These are phyloP conservation scores for Salix koriyanagi DNA, from an alignment of 345 rosid genomes.

Conservation along the genomic window DNA sequence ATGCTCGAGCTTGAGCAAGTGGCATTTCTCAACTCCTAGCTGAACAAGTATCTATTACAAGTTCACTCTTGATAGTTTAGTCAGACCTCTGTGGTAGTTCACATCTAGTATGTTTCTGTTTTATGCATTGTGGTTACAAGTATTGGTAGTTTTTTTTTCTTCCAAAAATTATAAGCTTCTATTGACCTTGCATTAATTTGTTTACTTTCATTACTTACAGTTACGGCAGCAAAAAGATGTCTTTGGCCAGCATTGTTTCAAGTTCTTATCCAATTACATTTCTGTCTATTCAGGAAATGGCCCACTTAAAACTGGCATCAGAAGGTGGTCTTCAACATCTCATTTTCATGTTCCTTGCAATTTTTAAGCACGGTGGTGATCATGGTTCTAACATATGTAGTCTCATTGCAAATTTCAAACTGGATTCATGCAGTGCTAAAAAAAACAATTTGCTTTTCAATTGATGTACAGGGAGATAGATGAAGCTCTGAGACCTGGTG, in stretches of 20 bases:
- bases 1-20: no score
- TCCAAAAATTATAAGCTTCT: no score
- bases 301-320: conserved; percentile 68
- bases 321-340: conserved; percentile 42
- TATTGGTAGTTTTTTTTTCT: no score
- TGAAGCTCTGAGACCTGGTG: conserved; percentile 84
- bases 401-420: background rate
- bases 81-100: no score
- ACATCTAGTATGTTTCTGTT: no score
- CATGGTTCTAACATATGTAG: background rate
- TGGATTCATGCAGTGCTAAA: background rate
- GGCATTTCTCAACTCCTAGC: no score
- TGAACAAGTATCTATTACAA: no score
- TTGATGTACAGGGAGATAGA: conserved; percentile 68
- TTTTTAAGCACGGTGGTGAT: background rate
- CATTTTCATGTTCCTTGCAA: background rate
- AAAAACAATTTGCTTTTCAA: conserved; percentile 7
- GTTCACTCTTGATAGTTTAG: no score
- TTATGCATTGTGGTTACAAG: no score
- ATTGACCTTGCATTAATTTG: background rate
- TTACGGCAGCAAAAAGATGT: conserved; percentile 74
- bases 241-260: conserved; percentile 66
- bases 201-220: conserved; percentile 37
- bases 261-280: conserved; percentile 68
- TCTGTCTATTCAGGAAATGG: conserved; percentile 74